Base-by-base conservation (phyloP, 2,329 filamentous ascomycete species). In the Tricladium varicosporioides region DNA sequence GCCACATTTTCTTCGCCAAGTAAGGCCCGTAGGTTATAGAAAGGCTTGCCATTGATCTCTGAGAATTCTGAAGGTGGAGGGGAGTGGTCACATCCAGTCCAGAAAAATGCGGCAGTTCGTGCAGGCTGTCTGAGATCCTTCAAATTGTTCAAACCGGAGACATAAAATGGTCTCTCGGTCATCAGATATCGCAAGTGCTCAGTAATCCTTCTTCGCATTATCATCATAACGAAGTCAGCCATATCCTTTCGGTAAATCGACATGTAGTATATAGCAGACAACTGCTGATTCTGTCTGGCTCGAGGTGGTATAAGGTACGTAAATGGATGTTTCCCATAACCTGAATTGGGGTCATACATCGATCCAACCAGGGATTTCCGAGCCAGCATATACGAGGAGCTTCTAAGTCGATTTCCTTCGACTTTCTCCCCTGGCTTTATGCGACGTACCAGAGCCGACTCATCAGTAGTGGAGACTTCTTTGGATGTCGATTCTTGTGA, bases 21-120 rank as follows among this genome's bases (percentile, higher is more conserved):
- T 4, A 87, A 71, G 61, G 70, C 70, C 0, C 64, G 59, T 49
- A 87, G 63, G 61, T 86, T 78, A 62, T 86, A 78, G 0, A 86
- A 78, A 0, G 76, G 72, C 47, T 84, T 66, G 67, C 53, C 72
- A 75, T 27, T 27, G 22, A 27, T 27, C 22, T 27, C 22, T 3
- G 22, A 27, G 22, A 27, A 27, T 27, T 27, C 22, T 27, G 22
- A 7, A 27, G 22, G 22, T 27, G 22, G 22, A 7, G 22, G 22
- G 10, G 2, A 19, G 18, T 33, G 42, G 14, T 47, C 47, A 5
- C 58, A 33, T 40, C 63, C 66, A 15, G 60, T 59, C 64, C 65
- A 70, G 5, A 72, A 51, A 42, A 66, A 57, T 18, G 63, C 62
- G 14, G 63, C 65, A 42, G 60, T 50, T 45, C 66, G 63, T 5